Evolutionary conservation across 768 basidiomycete genomes (phyloP), one percentile per base, ranked within the genome.

Genomic region (Nidula microcarpa): DNA sequence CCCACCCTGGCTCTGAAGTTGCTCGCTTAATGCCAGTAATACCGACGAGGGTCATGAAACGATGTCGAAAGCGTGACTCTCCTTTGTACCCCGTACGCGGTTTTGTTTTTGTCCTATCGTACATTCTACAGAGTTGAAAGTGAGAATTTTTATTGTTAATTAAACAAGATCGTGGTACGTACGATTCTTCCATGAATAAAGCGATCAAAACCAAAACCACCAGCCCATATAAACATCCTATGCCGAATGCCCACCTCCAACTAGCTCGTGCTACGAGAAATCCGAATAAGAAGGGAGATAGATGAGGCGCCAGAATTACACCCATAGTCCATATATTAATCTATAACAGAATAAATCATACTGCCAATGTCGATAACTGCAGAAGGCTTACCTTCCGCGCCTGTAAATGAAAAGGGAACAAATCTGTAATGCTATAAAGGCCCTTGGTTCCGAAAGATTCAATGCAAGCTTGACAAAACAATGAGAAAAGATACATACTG

Each of bases 351-450:
- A 54, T 13, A 57, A 34, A 14, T 16, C 35, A 46, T 33, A 9
- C 14, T 34, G 7, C 33, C 30, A n/a, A 47, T 16, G 32, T 48
- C 14, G 18, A 7, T 41, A 34, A 43, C n/a, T 9, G 9, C 11
- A 43, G 5, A n/a, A 23, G 33, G 41, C 53, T 47, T 43, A 80
- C 74, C 69, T 79, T 81, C 16, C 78, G 70, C 6, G 79, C 79
- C 65, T 82, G 80, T 0, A 80, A 64, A 57, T 85, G 82, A 68
- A 85, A 84, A 0, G 82, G 82, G 60, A 72, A 85, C 53, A 84
- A 65, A 57, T 82, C 81, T 17, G 75, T 74, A 30, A 82, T 72
- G 33, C 77, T 66, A 57, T 77, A 82, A 8, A 80, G 68, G 17
- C 79, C 78, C 68, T 69, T 18, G 18, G 9, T 23, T 23, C 23